Evolutionary conservation across 2,329 filamentous ascomycete species (phyloP).

Genomic region (Ustulina deusta): DNA sequence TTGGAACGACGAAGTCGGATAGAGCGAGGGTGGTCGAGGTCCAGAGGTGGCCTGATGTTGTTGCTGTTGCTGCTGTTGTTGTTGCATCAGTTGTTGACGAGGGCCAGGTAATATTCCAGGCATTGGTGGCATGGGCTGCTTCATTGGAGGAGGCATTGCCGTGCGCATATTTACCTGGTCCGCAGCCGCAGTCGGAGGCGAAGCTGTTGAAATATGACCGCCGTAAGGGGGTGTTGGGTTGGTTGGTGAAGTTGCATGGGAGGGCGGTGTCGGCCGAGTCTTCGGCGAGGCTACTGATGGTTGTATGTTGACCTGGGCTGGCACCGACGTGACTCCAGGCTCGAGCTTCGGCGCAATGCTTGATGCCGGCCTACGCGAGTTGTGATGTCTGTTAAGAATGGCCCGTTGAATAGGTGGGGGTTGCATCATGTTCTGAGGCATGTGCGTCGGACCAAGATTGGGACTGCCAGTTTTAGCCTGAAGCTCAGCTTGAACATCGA

Average conservation of each 20-base stretch:
- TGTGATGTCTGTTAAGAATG: conserved; percentile 81
- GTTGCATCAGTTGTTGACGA: conserved; percentile 53
- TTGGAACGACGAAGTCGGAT: conserved; percentile 85
- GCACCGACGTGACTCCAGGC: conserved; percentile 61
- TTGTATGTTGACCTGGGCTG: conserved; percentile 59
- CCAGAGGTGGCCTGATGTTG: conserved; percentile 53
- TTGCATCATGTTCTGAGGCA: conserved; percentile 76
- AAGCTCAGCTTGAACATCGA: conserved; percentile 96
- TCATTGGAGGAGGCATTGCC: conserved; percentile 56
- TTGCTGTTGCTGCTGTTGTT: conserved; percentile 44
- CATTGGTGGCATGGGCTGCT: conserved; percentile 54
- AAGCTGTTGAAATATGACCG: conserved; percentile 55
- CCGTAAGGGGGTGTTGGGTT: conserved; percentile 60
- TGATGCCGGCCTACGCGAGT: conserved; percentile 76
- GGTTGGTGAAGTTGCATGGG: conserved; percentile 73
- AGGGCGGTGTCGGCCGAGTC: conserved; percentile 84
- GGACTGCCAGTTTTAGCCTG: conserved; percentile 92
- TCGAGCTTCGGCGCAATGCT: conserved; percentile 82
- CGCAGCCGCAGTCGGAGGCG: conserved; percentile 59
- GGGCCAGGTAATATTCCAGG: conserved; percentile 52
- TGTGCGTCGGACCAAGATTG: conserved; percentile 76
- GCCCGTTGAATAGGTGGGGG: conserved; percentile 82
- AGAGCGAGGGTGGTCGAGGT: conserved; percentile 67
- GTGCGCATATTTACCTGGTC: conserved; percentile 62
- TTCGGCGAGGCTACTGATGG: conserved; percentile 74